These are phyloP conservation scores for Terfezia boudieri DNA, from an alignment of 495 filamentous ascomycete species.

Conservation along the genomic window DNA sequence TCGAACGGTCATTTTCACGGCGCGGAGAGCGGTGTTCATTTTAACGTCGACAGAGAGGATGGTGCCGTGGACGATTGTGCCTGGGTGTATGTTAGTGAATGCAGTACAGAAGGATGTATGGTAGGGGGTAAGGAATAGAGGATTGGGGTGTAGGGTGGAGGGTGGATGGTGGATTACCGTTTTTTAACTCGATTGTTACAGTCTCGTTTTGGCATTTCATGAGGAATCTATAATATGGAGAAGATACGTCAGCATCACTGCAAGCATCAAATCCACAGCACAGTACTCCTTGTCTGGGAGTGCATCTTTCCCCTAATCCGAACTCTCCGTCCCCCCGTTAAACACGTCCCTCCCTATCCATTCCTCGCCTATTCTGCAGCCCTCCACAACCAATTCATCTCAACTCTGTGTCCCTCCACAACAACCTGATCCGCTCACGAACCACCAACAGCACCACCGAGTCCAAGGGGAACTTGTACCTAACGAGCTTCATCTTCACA, in stretches of 20 bases:
- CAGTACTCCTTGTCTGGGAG: neutral
- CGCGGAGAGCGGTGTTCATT: conserved; percentile 88
- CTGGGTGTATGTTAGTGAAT: conserved; percentile 24
- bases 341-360: neutral
- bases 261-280: neutral
- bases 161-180: conserved; percentile 37
- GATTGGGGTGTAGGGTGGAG: neutral
- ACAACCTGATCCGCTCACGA: conserved; percentile 21
- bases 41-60: conserved; percentile 84
- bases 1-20: conserved; percentile 82
- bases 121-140: neutral
- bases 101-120: neutral
- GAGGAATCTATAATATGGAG: conserved; percentile 45
- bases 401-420: conserved; percentile 14
- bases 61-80: conserved; percentile 85
- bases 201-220: conserved; percentile 99
- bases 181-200: conserved; percentile 92
- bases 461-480: conserved; percentile 35
- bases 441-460: conserved; percentile 2
- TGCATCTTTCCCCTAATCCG: neutral
- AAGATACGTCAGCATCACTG: conserved; percentile 20
- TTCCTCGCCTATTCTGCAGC: neutral
- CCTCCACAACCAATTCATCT: neutral
- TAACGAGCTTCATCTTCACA: conserved; percentile 86
- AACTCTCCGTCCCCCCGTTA: neutral